Base-by-base conservation (phyloP, 257 asterid species). In the Asclepias syriaca region DNA sequence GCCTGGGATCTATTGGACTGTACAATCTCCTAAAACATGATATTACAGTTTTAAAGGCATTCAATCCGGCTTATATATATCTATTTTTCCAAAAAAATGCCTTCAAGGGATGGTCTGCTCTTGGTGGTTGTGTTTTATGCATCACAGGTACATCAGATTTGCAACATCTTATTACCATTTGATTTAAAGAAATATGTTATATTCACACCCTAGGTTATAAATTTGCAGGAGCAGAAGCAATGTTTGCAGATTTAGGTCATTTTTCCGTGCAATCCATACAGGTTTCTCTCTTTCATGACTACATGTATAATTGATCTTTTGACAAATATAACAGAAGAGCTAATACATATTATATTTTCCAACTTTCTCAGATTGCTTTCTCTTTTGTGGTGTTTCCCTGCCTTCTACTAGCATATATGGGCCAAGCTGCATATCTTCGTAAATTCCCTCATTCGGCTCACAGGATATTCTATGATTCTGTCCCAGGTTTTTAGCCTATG, bases 161-260 rank as follows among this genome's bases (percentile, higher is more conserved):
- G 61, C 61, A 32, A 45, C 49, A 13, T 63, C 70, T 66, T 49
- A 3, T 72, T 72, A 15, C 21, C 34, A 9, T 48, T 46, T 19
- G 34, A 53, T 29, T 53, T 37, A 11, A 13, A 51, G 4, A 7
- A 32, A 3, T 6, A n/a, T 18, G n/a, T 13, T 34, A 19, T 24
- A 39, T 32, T 50, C 54, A 18, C 40, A 6, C 46, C 40, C 45
- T 53, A 3, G n/a, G 54, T 50, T 59, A 18, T 29, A 40, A 15
- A 54, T 69, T 73, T 87, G 67, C 96, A 91, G 99, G 99, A 65
- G 92, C 98, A 21, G 98, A 95, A 79, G 99, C 99, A 69, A 90
- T 95, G 97, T 95, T 95, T 88, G 98, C 99, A 1, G 99, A 95
- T 84, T 85, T 92, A 77, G 97, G 98, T 40, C 98, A 95, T 81